Evolutionary conservation across 257 asterid species (phyloP), one percentile per base, ranked within the genome.

Genomic region (Craterostigma plantagineum): DNA sequence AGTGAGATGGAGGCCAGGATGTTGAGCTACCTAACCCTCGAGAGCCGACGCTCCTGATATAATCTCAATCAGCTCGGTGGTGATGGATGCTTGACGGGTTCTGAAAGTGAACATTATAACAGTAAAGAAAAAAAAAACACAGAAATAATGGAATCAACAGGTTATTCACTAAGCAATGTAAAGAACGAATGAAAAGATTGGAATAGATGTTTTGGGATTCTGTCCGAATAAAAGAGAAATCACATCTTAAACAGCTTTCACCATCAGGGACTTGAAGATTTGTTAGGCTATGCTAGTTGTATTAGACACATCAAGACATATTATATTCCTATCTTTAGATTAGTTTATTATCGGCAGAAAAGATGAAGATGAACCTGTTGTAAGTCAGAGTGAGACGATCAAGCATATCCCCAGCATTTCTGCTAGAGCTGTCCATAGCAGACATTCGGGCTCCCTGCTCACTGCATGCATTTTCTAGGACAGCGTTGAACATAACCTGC

Each of bases 371-470:
- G 42, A 50, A 81, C 97, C 97, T 90, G 87, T 83, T 90, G 58
- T 90, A 90, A 42, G 92, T 70, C 43, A 90, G 91, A 5, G 99
- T 83, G 65, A 90, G 94, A 18, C 92, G 92, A 64, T 90, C 99
- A 73, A 90, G 99, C 96, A 90, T 73, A 0, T 90, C 99, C 41
- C 99, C 99, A 16, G 96, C 99, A 56, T 90, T 90, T 63, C 94
- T 72, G 66, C 96, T 90, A 63, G 99, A 90, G 63, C 99, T 90
- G 55, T 90, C 99, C 99, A 90, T 90, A 8, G 99, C 95, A 62
- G 94, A 83, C 99, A 90, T 90, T 63, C 96, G 73, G 40, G 99
- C 96, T 54, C 96, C 99, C 61, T 80, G 97, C 68, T 86, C 94
- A 69, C 97, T 81, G 72, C 96, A 83, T 58, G 99, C 99, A 46